Evolutionary conservation across 2,329 filamentous ascomycete species (phyloP).

Genomic region (Amauroascus niger): DNA sequence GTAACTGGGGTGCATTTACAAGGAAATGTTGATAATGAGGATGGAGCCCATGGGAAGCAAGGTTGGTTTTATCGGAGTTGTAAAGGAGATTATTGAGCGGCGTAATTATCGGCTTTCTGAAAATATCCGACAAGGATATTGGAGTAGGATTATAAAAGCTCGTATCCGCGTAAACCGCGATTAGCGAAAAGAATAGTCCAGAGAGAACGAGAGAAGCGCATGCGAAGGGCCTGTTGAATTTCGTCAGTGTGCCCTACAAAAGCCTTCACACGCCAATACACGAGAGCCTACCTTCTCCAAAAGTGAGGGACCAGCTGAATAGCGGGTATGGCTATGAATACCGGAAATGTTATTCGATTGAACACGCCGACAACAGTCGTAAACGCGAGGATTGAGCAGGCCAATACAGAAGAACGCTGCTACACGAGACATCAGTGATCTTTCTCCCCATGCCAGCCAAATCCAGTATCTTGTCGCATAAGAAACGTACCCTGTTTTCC

Average conservation of each 20-base stretch:
- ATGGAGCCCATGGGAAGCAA: slow-evolving; percentile 66
- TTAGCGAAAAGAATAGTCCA: slow-evolving; percentile 55
- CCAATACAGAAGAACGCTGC: slow-evolving; percentile 65
- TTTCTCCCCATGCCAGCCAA: not conserved
- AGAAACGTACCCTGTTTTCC: slow-evolving; percentile 57
- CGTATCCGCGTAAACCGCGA: slow-evolving; percentile 76
- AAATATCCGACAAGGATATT: slow-evolving; percentile 28
- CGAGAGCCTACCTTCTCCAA: slow-evolving; percentile 57
- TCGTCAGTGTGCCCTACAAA: slow-evolving; percentile 4
- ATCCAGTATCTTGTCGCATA: not conserved
- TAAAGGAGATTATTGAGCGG: slow-evolving; percentile 70
- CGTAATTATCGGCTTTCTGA: slow-evolving; percentile 57
- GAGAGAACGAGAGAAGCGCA: slow-evolving; percentile 56
- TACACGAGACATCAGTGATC: slow-evolving; percentile 29
- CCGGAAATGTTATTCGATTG: slow-evolving; percentile 94
- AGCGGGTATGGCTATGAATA: slow-evolving; percentile 77
- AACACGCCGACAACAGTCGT: slow-evolving; percentile 80
- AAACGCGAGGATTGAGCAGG: slow-evolving; percentile 68
- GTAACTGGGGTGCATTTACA: slow-evolving; percentile 59
- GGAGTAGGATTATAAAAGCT: slow-evolving; percentile 56
- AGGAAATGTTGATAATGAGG: slow-evolving; percentile 68
- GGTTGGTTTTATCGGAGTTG: slow-evolving; percentile 60
- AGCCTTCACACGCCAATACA: too few species aligned
- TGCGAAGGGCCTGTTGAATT: slow-evolving; percentile 42
- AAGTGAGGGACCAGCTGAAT: slow-evolving; percentile 80